Conservation (phyloP, 805 yeast genomes). For the Lachancea waltii region DNA sequence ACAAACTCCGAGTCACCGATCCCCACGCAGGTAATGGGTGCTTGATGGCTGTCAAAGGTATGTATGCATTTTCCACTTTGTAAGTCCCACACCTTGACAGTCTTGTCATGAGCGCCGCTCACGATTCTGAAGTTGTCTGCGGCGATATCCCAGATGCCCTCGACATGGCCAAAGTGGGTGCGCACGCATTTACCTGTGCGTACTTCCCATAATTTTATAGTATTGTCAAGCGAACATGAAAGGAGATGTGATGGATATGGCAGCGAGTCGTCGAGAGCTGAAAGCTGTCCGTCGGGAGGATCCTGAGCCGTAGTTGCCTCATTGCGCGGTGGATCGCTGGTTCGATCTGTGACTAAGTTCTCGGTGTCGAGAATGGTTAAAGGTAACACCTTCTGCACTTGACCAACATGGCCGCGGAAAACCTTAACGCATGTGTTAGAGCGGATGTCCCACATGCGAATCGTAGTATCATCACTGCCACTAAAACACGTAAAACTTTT, state of each 20-base stretch:
- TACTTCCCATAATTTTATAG: constrained; percentile 90
- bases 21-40: constrained; percentile 58
- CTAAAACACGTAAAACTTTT: constrained; percentile 73
- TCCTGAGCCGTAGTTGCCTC: constrained; percentile 15
- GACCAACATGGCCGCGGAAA: constrained; percentile 87
- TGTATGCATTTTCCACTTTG: constrained; percentile 93
- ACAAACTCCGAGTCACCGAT: constrained; percentile 85
- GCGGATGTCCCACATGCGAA: constrained; percentile 88
- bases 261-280: constrained; percentile 21
- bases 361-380: constrained; percentile 62
- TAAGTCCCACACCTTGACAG: constrained; percentile 92
- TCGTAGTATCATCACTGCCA: constrained; percentile 87
- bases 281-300: constrained; percentile 15
- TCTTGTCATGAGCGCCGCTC: constrained; percentile 89
- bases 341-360: constrained; percentile 41
- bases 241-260: constrained; percentile 73
- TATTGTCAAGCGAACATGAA: constrained; percentile 85
- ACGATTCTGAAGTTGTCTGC: constrained; percentile 94
- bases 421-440: constrained; percentile 73
- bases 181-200: constrained; percentile 80
- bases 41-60: constrained; percentile 61
- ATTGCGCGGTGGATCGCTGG: constrained; percentile 15
- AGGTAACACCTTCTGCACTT: constrained; percentile 88
- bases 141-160: constrained; percentile 96
- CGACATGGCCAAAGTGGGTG: constrained; percentile 96